These are phyloP conservation scores for Ettlia oleoabundans DNA, from an alignment of 139 green algal genomes.

Conservation along the genomic window DNA sequence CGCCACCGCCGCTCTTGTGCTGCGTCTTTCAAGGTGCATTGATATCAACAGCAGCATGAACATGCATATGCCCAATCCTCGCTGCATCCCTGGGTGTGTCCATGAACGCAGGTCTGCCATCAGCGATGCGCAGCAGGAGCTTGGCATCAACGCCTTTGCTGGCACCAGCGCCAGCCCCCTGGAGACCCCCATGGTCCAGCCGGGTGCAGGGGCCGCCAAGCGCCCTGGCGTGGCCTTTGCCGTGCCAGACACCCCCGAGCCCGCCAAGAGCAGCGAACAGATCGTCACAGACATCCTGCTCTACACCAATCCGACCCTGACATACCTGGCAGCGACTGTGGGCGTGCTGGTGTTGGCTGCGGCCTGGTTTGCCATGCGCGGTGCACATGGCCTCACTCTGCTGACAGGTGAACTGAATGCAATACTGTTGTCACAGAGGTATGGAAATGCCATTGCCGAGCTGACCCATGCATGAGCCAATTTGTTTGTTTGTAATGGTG, in stretches of 20 bases:
- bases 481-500: too few species aligned
- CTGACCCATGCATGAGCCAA: too few species aligned
- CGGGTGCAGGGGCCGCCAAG: neutral
- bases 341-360: constrained; percentile 13
- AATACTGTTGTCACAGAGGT: too few species aligned
- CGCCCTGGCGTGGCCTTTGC: neutral
- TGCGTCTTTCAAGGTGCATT: too few species aligned
- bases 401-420: constrained; percentile 31
- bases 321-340: constrained; percentile 1
- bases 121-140: constrained; percentile 1
- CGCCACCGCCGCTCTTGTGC: too few species aligned
- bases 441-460: too few species aligned
- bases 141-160: constrained; percentile 5
- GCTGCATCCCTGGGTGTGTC: neutral
- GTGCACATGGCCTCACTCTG: constrained; percentile 13
- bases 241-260: constrained; percentile 17
- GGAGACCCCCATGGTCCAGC: constrained; percentile 13
- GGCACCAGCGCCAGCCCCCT: constrained; percentile 13
- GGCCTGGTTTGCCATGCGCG: constrained; percentile 17
- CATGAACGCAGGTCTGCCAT: neutral
- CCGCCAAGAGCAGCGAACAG: neutral
- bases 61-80: too few species aligned
- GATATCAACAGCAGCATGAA: too few species aligned
- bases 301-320: constrained; percentile 41
- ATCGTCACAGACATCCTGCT: constrained; percentile 32